These are phyloP conservation scores for Schizonepeta tenuifolia DNA, from an alignment of 257 asterid genomes.

Conservation along the genomic window DNA sequence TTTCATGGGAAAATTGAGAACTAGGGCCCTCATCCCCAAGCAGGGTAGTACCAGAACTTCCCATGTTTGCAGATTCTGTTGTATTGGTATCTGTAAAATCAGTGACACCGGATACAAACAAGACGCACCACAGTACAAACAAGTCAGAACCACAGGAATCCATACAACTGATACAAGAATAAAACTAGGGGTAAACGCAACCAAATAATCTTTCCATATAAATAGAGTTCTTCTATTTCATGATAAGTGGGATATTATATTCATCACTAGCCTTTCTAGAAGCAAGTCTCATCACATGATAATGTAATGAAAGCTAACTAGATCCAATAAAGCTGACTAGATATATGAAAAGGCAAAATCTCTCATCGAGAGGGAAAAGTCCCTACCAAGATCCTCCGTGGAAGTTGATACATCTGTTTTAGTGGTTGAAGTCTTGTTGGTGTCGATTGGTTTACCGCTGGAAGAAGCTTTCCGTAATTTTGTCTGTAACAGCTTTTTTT, in stretches of 20 bases:
- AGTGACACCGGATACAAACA: constrained; percentile 38
- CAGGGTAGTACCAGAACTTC: constrained; percentile 35
- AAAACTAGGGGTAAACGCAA: background rate
- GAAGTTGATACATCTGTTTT: constrained; percentile 79
- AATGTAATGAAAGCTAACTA: background rate
- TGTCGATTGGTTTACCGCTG: constrained; percentile 58
- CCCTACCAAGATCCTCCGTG: constrained; percentile 89
- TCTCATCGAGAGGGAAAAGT: constrained; percentile 22
- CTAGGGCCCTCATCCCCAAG: constrained; percentile 46
- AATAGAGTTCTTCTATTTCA: constrained; percentile 5
- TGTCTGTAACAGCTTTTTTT: constrained; percentile 84
- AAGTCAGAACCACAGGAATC: constrained; percentile 32
- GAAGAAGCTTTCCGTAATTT: constrained; percentile 78
- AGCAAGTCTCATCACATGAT: constrained; percentile 16
- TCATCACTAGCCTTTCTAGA: constrained; percentile 25
- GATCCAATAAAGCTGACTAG: background rate
- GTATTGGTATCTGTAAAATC: constrained; percentile 36
- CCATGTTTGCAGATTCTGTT: constrained; percentile 39
- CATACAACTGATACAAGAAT: constrained; percentile 9
- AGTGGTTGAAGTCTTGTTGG: constrained; percentile 46
- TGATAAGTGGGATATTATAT: constrained; percentile 21
- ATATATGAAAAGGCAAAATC: background rate
- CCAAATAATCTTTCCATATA: constrained; percentile 16
- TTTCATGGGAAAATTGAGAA: constrained; percentile 55
- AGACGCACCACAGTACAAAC: no score